phyloP scores from a whole-genome alignment of 2,329 filamentous ascomycete species.

The Phoma sp. region DNA sequence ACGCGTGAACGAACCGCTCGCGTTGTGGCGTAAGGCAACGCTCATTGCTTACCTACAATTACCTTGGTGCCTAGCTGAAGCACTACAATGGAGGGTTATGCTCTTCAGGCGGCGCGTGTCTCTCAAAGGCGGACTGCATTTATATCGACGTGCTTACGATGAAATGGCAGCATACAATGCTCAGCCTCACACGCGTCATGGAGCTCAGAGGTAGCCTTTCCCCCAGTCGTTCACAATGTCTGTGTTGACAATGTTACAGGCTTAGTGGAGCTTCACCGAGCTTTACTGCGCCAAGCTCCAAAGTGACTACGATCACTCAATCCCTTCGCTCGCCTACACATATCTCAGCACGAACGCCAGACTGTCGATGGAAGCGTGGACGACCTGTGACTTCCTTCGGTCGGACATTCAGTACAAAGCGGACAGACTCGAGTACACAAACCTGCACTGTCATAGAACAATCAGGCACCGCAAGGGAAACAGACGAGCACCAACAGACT shows the following conservation, averaged over 20 bases:
- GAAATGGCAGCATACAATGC: slow-evolving; percentile 17
- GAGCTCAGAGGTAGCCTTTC: background rate
- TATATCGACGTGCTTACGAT: slow-evolving; percentile 23
- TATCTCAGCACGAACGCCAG: slow-evolving; percentile 5
- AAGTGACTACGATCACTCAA: slow-evolving; percentile 10
- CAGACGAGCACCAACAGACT: background rate
- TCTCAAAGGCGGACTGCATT: slow-evolving; percentile 30
- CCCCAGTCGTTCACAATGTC: background rate
- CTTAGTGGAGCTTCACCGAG: background rate
- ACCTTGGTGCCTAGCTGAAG: slow-evolving; percentile 38
- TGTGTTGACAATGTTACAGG: background rate
- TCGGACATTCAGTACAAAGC: slow-evolving; percentile 11
- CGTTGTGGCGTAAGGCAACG: slow-evolving; percentile 29
- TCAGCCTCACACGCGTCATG: background rate
- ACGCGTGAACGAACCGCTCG: slow-evolving; percentile 4
- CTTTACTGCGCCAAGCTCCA: background rate
- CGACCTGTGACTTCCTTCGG: slow-evolving; percentile 22
- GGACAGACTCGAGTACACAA: background rate
- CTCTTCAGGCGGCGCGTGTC: slow-evolving; percentile 38
- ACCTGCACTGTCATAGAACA: background rate
- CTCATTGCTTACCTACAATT: slow-evolving; percentile 11
- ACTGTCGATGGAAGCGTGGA: slow-evolving; percentile 29
- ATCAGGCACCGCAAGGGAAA: background rate
- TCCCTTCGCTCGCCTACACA: slow-evolving; percentile 5
- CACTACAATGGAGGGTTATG: slow-evolving; percentile 47